Percentiles rank a stretch among this genome's conserved stretches.
phyloP scores from a whole-genome alignment of 371 early-diverging fungal species.

The Batrachochytrium dendrobatidis region DNA sequence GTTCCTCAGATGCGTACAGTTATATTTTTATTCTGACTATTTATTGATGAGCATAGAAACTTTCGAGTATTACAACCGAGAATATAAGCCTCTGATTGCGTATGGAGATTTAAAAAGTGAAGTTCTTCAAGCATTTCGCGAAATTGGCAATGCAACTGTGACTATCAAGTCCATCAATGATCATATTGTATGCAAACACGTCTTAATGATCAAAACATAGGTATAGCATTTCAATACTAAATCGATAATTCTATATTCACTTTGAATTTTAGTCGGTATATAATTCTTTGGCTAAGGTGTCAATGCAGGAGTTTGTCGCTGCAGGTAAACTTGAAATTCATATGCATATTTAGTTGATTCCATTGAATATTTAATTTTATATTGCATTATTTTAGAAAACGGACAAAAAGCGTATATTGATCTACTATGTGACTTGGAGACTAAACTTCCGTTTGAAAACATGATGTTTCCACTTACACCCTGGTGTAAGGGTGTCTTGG shows the following conservation, averaged over 20 bases:
- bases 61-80: slow-evolving; percentile 22
- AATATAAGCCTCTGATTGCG: slow-evolving; percentile 24
- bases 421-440: neutral
- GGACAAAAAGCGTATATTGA: neutral
- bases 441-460: neutral
- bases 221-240: neutral
- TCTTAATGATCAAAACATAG: too few relatives aligned
- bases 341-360: too few relatives aligned
- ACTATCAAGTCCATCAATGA: slow-evolving; percentile 25
- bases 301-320: slow-evolving; percentile 2
- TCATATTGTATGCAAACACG: slow-evolving; percentile 19
- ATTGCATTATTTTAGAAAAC: neutral
- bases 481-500: neutral
- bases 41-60: slow-evolving; percentile 4
- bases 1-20: neutral
- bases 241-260: too few relatives aligned
- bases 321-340: too few relatives aligned
- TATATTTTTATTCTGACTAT: neutral
- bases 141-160: slow-evolving; percentile 37
- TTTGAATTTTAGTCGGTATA: neutral
- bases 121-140: slow-evolving; percentile 39
- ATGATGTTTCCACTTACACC: neutral
- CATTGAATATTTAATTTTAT: too few relatives aligned
- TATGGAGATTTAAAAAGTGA: slow-evolving; percentile 32
- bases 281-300: neutral